Evolutionary conservation across 129 eudicot species (phyloP).

Genomic region (Tanacetum coccineum): DNA sequence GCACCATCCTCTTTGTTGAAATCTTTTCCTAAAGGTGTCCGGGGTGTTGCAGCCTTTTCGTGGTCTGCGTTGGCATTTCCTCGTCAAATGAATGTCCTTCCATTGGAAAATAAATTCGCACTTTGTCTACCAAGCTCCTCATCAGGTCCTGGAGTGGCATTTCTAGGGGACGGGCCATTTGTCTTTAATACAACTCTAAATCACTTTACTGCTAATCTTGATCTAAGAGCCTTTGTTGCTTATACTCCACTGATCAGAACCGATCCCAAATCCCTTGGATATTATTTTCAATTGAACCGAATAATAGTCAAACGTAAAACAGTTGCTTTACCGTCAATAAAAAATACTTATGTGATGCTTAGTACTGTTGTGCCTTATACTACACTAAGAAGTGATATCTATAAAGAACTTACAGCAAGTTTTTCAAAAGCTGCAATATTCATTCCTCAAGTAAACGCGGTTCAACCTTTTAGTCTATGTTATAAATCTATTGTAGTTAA

Average conservation of each 20-base stretch:
- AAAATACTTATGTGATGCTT: neutral
- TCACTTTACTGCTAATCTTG: neutral
- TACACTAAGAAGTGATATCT: constrained; percentile 11
- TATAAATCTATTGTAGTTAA: neutral
- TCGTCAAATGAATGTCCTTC: neutral
- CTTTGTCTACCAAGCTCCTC: neutral
- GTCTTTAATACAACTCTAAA: neutral
- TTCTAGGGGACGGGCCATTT: neutral
- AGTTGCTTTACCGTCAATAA: neutral
- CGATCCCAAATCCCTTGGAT: neutral
- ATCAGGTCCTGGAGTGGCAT: neutral
- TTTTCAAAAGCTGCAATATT: neutral
- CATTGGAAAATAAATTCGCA: neutral
- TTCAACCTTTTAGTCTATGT: neutral
- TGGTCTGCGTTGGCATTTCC: constrained; percentile 6
- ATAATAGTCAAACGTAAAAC: neutral
- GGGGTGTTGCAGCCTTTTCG: constrained; percentile 5
- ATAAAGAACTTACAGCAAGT: neutral
- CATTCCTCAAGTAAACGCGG: neutral
- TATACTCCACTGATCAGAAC: constrained; percentile 5
- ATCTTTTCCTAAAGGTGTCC: neutral
- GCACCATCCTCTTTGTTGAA: neutral
- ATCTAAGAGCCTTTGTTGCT: neutral
- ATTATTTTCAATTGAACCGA: neutral
- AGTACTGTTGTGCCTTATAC: neutral